Evolutionary conservation across 768 basidiomycete genomes (phyloP).

Genomic region (Boletus huronensis): DNA sequence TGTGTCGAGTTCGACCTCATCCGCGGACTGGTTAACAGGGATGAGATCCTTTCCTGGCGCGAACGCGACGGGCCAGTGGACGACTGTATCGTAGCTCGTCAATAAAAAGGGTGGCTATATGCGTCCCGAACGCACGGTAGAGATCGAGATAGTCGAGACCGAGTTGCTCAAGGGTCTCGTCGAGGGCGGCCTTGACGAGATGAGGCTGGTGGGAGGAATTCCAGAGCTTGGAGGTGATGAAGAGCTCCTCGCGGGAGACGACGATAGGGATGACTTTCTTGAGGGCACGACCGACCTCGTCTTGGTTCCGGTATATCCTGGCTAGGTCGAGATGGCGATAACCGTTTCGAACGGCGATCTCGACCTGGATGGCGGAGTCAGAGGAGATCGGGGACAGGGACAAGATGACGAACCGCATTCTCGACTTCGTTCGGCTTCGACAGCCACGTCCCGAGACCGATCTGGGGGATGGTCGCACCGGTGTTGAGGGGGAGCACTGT

Average conservation of each 20-base stretch:
- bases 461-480: constrained; percentile 61
- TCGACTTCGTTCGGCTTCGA: constrained; percentile 75
- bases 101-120: constrained; percentile 2
- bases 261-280: constrained; percentile 75
- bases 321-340: constrained; percentile 88
- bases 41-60: constrained; percentile 49
- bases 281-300: constrained; percentile 69
- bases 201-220: constrained; percentile 67
- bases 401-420: constrained; percentile 49
- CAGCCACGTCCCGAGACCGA: constrained; percentile 83
- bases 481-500: constrained; percentile 40
- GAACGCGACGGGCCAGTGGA: constrained; percentile 82
- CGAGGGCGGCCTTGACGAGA: constrained; percentile 67
- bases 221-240: constrained; percentile 83
- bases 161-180: constrained; percentile 71
- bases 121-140: constrained; percentile 50
- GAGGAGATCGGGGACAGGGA: neutral
- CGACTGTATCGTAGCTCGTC: constrained; percentile 39
- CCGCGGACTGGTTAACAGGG: constrained; percentile 45
- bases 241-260: constrained; percentile 76
- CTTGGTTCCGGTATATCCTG: constrained; percentile 75
- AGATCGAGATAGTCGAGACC: constrained; percentile 77
- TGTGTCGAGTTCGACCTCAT: constrained; percentile 53
- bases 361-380: constrained; percentile 47
- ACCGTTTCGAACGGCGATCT: constrained; percentile 67